These are phyloP conservation scores for Candida chilensis DNA, from an alignment of 805 yeast genomes.

Conservation along the genomic window DNA sequence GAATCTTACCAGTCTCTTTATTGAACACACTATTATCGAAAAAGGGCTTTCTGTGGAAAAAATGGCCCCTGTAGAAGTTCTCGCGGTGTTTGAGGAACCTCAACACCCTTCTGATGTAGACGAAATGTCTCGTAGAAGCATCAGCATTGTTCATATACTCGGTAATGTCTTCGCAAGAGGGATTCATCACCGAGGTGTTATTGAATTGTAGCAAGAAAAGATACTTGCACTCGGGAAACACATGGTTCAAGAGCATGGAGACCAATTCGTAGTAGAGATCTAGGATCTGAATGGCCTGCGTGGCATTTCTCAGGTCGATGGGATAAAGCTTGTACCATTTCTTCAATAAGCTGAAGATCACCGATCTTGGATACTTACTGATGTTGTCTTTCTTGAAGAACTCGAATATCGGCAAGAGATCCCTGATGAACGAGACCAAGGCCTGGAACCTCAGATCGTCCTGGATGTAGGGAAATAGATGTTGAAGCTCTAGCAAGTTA, in stretches of 20 bases:
- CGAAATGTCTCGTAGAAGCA: not conserved
- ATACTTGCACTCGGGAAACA: not conserved
- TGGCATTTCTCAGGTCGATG: not conserved
- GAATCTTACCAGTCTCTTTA: not conserved
- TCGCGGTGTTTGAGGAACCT: not conserved
- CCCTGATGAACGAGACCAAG: conserved; percentile 1
- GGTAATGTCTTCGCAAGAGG: not conserved
- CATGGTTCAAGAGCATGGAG: not conserved
- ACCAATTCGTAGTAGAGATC: not conserved
- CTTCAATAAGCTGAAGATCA: conserved; percentile 1
- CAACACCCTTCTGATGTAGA: not conserved
- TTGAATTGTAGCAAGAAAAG: not conserved
- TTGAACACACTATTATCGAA: not conserved
- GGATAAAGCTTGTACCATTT: conserved; percentile 1
- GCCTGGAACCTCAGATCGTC: too few relatives aligned
- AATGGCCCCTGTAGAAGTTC: not conserved
- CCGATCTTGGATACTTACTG: conserved; percentile 1
- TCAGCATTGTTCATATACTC: not conserved
- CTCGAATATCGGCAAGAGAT: not conserved
- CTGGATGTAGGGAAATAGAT: too few relatives aligned
- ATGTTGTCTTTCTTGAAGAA: conserved; percentile 1
- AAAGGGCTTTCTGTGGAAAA: not conserved
- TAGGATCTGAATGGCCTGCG: not conserved
- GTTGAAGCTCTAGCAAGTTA: not conserved
- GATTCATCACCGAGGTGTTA: not conserved